These are phyloP conservation scores for Lotus japonicus DNA, from an alignment of 306 rosid genomes.

Conservation along the genomic window DNA sequence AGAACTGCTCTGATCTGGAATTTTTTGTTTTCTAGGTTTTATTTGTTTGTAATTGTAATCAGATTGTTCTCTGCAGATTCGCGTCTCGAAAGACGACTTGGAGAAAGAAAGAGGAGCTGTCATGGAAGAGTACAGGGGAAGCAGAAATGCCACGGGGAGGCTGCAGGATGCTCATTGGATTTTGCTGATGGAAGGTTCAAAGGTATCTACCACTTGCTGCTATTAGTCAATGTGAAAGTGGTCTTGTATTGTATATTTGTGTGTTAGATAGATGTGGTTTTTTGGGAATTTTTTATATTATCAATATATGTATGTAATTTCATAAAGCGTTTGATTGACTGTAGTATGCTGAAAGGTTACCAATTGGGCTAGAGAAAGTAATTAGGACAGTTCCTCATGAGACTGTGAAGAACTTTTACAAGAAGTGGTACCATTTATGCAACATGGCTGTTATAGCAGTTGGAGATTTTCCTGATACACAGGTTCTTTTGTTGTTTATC, in stretches of 20 bases:
- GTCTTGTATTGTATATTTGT: background rate
- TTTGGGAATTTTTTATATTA: background rate
- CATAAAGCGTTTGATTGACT: slow-evolving; percentile 24
- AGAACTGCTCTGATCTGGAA: background rate
- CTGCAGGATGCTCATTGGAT: slow-evolving; percentile 94
- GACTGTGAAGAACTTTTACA: slow-evolving; percentile 76
- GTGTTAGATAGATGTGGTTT: too few relatives aligned
- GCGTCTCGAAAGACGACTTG: slow-evolving; percentile 79
- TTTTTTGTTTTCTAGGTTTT: background rate
- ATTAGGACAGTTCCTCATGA: slow-evolving; percentile 72
- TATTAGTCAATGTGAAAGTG: background rate
- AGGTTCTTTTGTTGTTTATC: slow-evolving; percentile 46
- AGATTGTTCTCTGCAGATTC: slow-evolving; percentile 45
- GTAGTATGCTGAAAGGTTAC: slow-evolving; percentile 93
- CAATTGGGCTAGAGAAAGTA: slow-evolving; percentile 86
- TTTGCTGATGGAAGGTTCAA: slow-evolving; percentile 86
- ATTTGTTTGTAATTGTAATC: slow-evolving; percentile 2
- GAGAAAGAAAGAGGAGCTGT: slow-evolving; percentile 94
- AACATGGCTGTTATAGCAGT: slow-evolving; percentile 97
- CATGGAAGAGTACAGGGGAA: slow-evolving; percentile 88
- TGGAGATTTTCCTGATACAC: slow-evolving; percentile 85
- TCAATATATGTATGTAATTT: slow-evolving; percentile 10
- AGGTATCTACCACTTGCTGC: slow-evolving; percentile 39
- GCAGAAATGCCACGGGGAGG: slow-evolving; percentile 89
- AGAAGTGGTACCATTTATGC: slow-evolving; percentile 85